Base-by-base conservation (phyloP, 176 grass and related monocot species). In the Tuctoria greenei region DNA sequence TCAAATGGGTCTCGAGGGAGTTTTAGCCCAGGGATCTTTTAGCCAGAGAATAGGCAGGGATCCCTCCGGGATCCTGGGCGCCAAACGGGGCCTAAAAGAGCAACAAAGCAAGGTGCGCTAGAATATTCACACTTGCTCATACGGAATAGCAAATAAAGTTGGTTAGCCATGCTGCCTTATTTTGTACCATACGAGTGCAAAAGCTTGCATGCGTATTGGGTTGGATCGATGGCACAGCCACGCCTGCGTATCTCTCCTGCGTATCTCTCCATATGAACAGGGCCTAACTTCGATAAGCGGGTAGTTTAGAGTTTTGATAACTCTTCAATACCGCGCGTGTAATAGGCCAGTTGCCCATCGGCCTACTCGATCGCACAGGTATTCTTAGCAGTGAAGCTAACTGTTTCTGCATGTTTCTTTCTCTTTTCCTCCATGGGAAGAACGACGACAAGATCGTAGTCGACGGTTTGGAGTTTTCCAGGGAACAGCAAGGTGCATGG, bases 351-450 rank as follows among this genome's bases (percentile, higher is more conserved):
- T 10, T 64, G 41, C 21, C 3, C n/a, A 43, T 43, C 23, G 7
- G 67, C 79, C 67, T 71, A 72, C n/a, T n/a, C n/a, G 66, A 59
- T 28, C 8, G 1, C 11, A 4, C 23, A 54, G 0, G 78, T 4
- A 86, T 82, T 64, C 85, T 87, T 87, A 87, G 85, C 79, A 61
- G 40, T 50, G 79, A 87, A 87, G 79, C 66, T 86, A 76, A 28
- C 78, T 75, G 72, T 71, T 81, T 57, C n/a, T 39, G 77, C 64
- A 42, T 35, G 14, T 64, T 36, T 34, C 7, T 12, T 20, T 39
- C 67, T 25, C 37, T 3, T 73, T 8, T 55, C 18, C 21, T 62
- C 9, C 18, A 12, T 28, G 35, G 10, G 44, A 58, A 51, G 57
- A 69, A 66, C n/a, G 66, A 26, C 10, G 28, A 16, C 17, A 11